phyloP scores from a whole-genome alignment of 306 rosid genomes.

The Acacia confusa region DNA sequence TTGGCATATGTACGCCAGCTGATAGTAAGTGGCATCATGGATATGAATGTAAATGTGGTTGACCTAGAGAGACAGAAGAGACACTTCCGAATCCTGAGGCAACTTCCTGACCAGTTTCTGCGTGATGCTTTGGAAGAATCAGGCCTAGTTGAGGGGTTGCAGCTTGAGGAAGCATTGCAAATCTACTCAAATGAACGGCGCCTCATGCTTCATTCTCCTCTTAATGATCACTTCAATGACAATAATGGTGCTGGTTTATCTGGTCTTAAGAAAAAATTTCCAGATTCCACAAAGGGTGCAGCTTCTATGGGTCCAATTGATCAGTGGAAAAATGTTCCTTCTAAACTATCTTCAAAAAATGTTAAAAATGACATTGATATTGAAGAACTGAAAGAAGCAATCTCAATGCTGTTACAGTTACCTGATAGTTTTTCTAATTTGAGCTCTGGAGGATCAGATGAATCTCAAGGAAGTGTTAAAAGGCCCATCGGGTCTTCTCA shows the following conservation, averaged over 20 bases:
- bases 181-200: constrained; percentile 76
- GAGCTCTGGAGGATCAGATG: constrained; percentile 50
- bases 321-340: constrained; percentile 47
- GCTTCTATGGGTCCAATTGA: constrained; percentile 50
- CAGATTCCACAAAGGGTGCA: constrained; percentile 47
- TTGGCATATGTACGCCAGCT: constrained; percentile 92
- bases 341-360: constrained; percentile 43
- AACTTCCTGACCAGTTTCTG: constrained; percentile 61
- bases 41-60: constrained; percentile 50
- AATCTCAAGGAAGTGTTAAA: constrained; percentile 59
- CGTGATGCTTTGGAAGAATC: constrained; percentile 67
- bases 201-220: constrained; percentile 58
- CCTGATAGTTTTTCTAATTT: constrained; percentile 50
- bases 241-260: constrained; percentile 27
- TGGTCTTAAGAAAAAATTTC: constrained; percentile 34
- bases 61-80: constrained; percentile 69
- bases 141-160: constrained; percentile 58
- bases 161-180: constrained; percentile 61
- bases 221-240: constrained; percentile 37
- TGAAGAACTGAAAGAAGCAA: constrained; percentile 72
- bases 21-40: constrained; percentile 90
- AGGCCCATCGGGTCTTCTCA: constrained; percentile 48
- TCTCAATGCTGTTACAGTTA: constrained; percentile 62
- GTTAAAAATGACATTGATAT: constrained; percentile 44
- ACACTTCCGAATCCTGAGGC: constrained; percentile 70